Percentiles rank a stretch among this genome's conserved stretches.
Conservation (phyloP, 192 early-diverging fungal genomes). For the Coemansia sp. region DNA sequence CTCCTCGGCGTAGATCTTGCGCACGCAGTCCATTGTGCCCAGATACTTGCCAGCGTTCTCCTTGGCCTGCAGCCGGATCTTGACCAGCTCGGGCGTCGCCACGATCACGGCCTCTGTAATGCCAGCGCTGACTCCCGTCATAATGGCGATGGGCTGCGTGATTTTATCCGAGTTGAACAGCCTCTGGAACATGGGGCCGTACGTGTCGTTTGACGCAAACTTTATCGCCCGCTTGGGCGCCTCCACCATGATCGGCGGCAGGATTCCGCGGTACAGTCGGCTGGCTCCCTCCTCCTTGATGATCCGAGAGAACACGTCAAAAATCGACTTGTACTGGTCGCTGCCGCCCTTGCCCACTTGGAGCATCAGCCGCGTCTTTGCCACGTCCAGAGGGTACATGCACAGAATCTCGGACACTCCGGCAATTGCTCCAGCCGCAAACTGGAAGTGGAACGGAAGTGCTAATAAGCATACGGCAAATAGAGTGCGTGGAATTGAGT, state of each 20-base stretch:
- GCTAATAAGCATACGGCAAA: conserved; percentile 40
- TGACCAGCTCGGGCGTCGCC: conserved; percentile 91
- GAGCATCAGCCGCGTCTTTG: conserved; percentile 96
- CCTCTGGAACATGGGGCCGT: conserved; percentile 67
- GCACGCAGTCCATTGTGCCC: conserved; percentile 77
- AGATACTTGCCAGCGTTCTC: conserved; percentile 82
- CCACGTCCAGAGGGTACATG: conserved; percentile 95
- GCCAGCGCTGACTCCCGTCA: conserved; percentile 91
- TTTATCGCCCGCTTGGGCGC: conserved; percentile 98
- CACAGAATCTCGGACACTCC: conserved; percentile 91
- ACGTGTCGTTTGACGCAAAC: conserved; percentile 94
- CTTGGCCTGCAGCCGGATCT: conserved; percentile 96
- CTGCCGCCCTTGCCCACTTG: conserved; percentile 62
- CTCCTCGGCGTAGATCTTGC: conserved; percentile 81
- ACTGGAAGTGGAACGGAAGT: conserved; percentile 81
- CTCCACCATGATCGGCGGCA: conserved; percentile 96
- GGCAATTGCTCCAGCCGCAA: conserved; percentile 77
- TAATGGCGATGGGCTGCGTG: conserved; percentile 74
- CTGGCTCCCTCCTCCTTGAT: conserved; percentile 69
- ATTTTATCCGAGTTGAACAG: conserved; percentile 75
- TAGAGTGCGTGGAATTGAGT: neutral
- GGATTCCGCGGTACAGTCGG: conserved; percentile 89
- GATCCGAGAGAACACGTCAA: conserved; percentile 68
- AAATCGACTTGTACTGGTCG: conserved; percentile 65
- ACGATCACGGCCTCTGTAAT: conserved; percentile 92